Evolutionary conservation across 139 green algal genomes (phyloP).

Genomic region (Tetraselmis chui): DNA sequence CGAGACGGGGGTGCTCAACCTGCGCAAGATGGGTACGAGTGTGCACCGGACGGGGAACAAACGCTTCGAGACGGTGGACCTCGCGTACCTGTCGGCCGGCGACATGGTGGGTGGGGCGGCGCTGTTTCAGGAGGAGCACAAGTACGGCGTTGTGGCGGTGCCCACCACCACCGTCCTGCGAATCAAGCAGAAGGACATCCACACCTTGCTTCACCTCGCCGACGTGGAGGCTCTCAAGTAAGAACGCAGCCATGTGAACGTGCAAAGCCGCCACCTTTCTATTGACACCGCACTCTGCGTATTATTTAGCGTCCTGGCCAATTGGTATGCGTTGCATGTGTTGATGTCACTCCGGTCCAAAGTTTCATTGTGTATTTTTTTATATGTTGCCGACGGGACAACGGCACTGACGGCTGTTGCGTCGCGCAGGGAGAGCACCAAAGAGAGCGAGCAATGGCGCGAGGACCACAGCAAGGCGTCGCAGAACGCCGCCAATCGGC

Average conservation of each 20-base stretch:
- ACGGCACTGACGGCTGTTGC: too few relatives aligned
- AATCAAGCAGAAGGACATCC: background rate
- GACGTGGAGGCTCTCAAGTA: background rate
- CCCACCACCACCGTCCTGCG: background rate
- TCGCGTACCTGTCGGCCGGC: background rate
- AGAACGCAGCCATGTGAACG: too few relatives aligned
- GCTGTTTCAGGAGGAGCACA: background rate
- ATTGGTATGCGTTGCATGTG: too few relatives aligned
- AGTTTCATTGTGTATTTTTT: too few relatives aligned
- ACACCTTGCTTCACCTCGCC: background rate
- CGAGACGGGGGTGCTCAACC: background rate
- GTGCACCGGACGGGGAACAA: background rate
- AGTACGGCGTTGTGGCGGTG: background rate
- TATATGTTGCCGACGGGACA: too few relatives aligned
- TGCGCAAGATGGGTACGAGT: background rate
- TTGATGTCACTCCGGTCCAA: too few relatives aligned
- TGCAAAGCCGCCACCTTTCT: too few relatives aligned
- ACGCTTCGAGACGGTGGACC: background rate
- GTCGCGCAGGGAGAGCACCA: background rate
- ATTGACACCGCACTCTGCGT: too few relatives aligned
- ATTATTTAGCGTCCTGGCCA: too few relatives aligned
- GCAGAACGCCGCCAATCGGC: background rate
- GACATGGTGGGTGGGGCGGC: background rate
- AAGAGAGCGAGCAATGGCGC: background rate
- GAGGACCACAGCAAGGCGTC: background rate